phyloP scores from a whole-genome alignment of 768 basidiomycete species.

The Suillus bovinus region DNA sequence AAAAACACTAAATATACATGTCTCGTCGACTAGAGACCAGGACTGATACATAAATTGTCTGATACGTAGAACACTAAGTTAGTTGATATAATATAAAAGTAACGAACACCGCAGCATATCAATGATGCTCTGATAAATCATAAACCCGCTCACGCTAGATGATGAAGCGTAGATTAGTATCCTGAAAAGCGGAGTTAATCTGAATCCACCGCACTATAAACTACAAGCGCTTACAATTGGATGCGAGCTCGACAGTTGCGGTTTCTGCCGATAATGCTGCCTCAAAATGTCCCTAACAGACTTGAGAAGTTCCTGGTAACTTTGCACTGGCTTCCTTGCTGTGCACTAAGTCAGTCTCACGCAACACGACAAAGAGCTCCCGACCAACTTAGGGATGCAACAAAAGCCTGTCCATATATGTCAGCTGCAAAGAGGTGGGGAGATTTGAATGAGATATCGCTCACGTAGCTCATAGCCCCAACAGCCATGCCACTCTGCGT shows the following conservation, averaged over 20 bases:
- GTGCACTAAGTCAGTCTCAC: background rate
- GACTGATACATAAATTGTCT: background rate
- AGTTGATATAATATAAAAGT: background rate
- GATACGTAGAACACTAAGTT: background rate
- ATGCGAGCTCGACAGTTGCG: constrained; percentile 75
- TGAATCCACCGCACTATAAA: background rate
- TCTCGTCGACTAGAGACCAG: background rate
- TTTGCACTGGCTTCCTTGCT: constrained; percentile 56
- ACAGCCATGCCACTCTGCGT: constrained; percentile 62
- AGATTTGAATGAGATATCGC: constrained; percentile 24
- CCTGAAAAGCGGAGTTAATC: constrained; percentile 15
- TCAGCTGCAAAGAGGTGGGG: constrained; percentile 1
- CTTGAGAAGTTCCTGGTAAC: constrained; percentile 62
- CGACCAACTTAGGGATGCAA: constrained; percentile 46
- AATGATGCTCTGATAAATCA: background rate
- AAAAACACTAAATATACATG: background rate
- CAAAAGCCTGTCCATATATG: constrained; percentile 53
- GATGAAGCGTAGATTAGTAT: constrained; percentile 32
- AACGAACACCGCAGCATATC: background rate
- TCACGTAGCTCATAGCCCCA: constrained; percentile 79
- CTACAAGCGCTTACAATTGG: constrained; percentile 46
- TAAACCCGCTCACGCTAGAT: constrained; percentile 17
- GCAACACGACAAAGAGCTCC: background rate
- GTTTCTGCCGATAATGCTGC: constrained; percentile 66
- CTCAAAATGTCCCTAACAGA: constrained; percentile 60